Conservation (phyloP, 352 stramenopile genomes). For the Globisporangium camurandrum region DNA sequence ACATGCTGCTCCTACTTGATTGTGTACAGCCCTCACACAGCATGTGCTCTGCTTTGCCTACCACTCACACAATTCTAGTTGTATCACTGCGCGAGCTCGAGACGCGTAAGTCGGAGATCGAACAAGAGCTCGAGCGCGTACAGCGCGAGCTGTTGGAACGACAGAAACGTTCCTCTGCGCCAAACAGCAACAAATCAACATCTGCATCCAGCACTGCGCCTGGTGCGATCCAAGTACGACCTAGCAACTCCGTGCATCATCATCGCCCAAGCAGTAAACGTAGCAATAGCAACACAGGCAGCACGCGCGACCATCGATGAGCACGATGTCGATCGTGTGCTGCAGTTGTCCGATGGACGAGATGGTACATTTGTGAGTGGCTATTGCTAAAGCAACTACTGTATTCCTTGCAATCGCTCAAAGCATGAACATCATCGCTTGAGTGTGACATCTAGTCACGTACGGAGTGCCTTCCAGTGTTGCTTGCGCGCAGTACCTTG, state of each 20-base stretch:
- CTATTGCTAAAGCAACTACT: too few species aligned
- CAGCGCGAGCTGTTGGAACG: slow-evolving; percentile 12
- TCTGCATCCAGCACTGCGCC: not conserved
- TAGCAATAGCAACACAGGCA: not conserved
- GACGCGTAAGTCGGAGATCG: slow-evolving; percentile 46
- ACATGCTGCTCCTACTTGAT: too few species aligned
- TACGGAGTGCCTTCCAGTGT: too few species aligned
- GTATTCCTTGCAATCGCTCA: too few species aligned
- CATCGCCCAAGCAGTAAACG: not conserved
- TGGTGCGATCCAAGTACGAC: too few species aligned
- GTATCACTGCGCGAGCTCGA: slow-evolving; percentile 49
- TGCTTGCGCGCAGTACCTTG: too few species aligned
- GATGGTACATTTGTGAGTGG: too few species aligned
- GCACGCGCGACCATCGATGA: slow-evolving; percentile 1
- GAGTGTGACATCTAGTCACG: too few species aligned
- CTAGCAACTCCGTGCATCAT: not conserved
- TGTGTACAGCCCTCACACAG: too few species aligned
- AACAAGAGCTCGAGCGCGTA: slow-evolving; percentile 15
- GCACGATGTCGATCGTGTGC: not conserved
- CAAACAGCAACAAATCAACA: not conserved
- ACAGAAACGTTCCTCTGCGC: slow-evolving; percentile 7
- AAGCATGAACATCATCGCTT: too few species aligned
- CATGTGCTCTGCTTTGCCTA: not conserved
- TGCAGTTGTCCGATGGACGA: too few species aligned
- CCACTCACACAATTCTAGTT: slow-evolving; percentile 12